Conservation (phyloP, 208 protist genomes). For the Leishmania guyanensis region DNA sequence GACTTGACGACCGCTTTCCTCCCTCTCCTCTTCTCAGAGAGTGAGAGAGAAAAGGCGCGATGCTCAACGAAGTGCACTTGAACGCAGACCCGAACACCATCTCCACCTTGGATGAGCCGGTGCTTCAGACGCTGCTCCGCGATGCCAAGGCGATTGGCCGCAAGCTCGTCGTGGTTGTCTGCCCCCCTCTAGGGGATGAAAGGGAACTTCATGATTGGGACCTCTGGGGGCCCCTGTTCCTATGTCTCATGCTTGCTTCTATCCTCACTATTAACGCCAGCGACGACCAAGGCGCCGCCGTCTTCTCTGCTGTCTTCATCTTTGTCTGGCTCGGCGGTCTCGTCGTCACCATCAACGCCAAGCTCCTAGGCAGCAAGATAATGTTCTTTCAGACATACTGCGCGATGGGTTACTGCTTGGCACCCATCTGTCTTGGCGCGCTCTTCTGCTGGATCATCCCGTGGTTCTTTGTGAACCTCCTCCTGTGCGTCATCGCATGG, state of each 20-base stretch:
- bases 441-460: slow-evolving; percentile 42
- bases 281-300: slow-evolving; percentile 41
- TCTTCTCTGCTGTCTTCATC: slow-evolving; percentile 92
- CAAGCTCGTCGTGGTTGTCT: slow-evolving; percentile 73
- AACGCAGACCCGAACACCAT: slow-evolving; percentile 45
- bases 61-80: slow-evolving; percentile 34
- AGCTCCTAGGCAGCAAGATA: slow-evolving; percentile 88
- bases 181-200: slow-evolving; percentile 46
- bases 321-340: slow-evolving; percentile 87
- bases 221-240: slow-evolving; percentile 92
- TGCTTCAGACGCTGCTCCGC: slow-evolving; percentile 57
- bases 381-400: slow-evolving; percentile 96
- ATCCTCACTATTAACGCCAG: slow-evolving; percentile 49
- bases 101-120: slow-evolving; percentile 73
- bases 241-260: slow-evolving; percentile 87
- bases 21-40: not conserved
- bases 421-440: slow-evolving; percentile 76
- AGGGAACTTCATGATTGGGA: slow-evolving; percentile 85
- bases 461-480: slow-evolving; percentile 46
- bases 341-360: slow-evolving; percentile 91
- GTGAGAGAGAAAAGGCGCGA: not conserved
- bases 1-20: not conserved
- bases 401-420: slow-evolving; percentile 95
- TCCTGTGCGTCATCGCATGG: slow-evolving; percentile 65
- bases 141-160: slow-evolving; percentile 73